phyloP scores from a whole-genome alignment of 768 basidiomycete species.

The Pleurotus ostreatus region DNA sequence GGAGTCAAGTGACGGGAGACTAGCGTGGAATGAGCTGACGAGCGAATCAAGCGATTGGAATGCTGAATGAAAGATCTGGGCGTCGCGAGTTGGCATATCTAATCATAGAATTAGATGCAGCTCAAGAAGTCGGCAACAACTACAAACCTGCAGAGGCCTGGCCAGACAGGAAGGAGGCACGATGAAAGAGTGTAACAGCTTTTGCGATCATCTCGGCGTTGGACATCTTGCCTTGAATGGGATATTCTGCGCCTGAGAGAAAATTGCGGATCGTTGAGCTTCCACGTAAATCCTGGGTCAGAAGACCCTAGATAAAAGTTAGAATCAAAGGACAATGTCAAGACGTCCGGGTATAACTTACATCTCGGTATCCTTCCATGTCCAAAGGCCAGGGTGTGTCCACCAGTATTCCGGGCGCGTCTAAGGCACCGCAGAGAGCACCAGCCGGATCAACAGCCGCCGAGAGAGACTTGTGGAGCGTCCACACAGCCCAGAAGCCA shows the following conservation, averaged over 20 bases:
- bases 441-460: constrained; percentile 49
- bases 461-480: constrained; percentile 53
- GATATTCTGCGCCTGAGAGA: constrained; percentile 30
- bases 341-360: constrained; percentile 14
- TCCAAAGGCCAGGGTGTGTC: constrained; percentile 54
- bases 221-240: constrained; percentile 29
- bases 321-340: constrained; percentile 3
- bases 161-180: constrained; percentile 49
- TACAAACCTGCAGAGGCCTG: constrained; percentile 40
- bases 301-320: constrained; percentile 30
- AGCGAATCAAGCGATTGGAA: constrained; percentile 43
- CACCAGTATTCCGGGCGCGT: constrained; percentile 45
- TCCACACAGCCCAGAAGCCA: constrained; percentile 61
- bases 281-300: constrained; percentile 40
- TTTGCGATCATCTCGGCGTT: constrained; percentile 44
- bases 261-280: constrained; percentile 48
- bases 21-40: constrained; percentile 35
- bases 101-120: neutral
- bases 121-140: constrained; percentile 1
- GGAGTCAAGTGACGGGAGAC: constrained; percentile 28
- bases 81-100: constrained; percentile 41
- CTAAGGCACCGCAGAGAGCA: constrained; percentile 51
- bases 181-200: constrained; percentile 55
- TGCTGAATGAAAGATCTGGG: constrained; percentile 35
- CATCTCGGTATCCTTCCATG: constrained; percentile 32